phyloP scores from a whole-genome alignment of 768 basidiomycete genomes.

The Hypholoma sublateritium region DNA sequence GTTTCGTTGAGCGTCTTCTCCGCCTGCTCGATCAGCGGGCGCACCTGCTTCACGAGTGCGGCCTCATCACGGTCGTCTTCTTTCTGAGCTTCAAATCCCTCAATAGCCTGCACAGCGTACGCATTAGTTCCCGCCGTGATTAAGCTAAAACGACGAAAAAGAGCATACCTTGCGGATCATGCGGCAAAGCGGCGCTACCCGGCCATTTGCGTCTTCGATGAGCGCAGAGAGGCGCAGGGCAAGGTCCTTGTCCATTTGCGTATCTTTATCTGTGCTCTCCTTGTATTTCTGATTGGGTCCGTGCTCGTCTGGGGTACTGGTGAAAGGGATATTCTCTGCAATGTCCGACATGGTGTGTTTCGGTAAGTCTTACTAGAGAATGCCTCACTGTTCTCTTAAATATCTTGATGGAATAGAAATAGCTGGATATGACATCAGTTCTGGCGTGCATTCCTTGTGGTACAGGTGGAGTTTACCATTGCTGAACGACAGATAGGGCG shows the following conservation, averaged over 20 bases:
- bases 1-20: conserved; percentile 39
- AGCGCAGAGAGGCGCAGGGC: conserved; percentile 33
- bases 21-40: conserved; percentile 35
- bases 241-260: conserved; percentile 25
- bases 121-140: no score
- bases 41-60: conserved; percentile 34
- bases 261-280: conserved; percentile 15
- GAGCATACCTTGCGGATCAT: conserved; percentile 34
- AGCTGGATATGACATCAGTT: no score
- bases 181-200: conserved; percentile 28
- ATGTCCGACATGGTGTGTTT: conserved; percentile 2
- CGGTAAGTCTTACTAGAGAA: no score
- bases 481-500: no score
- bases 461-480: neutral
- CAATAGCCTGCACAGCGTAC: conserved; percentile 27
- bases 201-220: conserved; percentile 33
- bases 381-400: no score
- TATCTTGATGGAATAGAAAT: no score
- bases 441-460: no score
- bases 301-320: neutral
- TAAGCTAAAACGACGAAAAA: neutral
- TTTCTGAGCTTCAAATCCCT: conserved; percentile 30
- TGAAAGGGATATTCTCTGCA: neutral
- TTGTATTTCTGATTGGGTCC: neutral
- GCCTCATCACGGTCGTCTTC: conserved; percentile 35